Evolutionary conservation across 768 basidiomycete genomes (phyloP).

Genomic region (Lentinula lateritia): DNA sequence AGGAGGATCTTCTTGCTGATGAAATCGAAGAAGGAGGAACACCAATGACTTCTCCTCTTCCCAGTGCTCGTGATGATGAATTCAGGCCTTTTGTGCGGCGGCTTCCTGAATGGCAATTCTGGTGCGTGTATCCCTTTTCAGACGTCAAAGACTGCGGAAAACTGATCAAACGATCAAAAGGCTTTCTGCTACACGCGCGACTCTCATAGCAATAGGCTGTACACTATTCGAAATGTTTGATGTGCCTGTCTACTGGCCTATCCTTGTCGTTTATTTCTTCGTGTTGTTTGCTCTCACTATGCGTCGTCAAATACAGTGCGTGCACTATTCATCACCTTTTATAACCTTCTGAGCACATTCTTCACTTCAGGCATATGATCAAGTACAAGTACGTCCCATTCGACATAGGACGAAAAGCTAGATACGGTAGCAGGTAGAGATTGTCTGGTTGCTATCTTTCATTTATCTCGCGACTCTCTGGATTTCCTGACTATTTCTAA

Average conservation of each 20-base stretch:
- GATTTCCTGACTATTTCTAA: neutral
- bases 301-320: constrained; percentile 86
- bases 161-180: constrained; percentile 29
- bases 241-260: constrained; percentile 99
- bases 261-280: constrained; percentile 95
- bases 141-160: neutral
- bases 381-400: constrained; percentile 97
- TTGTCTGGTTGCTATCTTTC: neutral
- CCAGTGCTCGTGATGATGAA: constrained; percentile 80
- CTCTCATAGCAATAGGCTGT: constrained; percentile 72
- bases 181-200: constrained; percentile 89
- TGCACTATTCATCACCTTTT: neutral
- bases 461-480: neutral
- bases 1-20: constrained; percentile 88
- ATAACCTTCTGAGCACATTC: constrained; percentile 4
- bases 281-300: constrained; percentile 93
- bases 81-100: constrained; percentile 95
- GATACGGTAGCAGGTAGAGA: constrained; percentile 62
- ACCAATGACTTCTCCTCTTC: constrained; percentile 48
- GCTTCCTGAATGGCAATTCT: constrained; percentile 96
- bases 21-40: constrained; percentile 89
- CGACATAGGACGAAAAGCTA: constrained; percentile 90
- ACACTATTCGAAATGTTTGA: constrained; percentile 85
- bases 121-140: constrained; percentile 35
- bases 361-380: constrained; percentile 84